Conservation (phyloP, 106 monocot genomes). For the Xerophyta viscosa region DNA sequence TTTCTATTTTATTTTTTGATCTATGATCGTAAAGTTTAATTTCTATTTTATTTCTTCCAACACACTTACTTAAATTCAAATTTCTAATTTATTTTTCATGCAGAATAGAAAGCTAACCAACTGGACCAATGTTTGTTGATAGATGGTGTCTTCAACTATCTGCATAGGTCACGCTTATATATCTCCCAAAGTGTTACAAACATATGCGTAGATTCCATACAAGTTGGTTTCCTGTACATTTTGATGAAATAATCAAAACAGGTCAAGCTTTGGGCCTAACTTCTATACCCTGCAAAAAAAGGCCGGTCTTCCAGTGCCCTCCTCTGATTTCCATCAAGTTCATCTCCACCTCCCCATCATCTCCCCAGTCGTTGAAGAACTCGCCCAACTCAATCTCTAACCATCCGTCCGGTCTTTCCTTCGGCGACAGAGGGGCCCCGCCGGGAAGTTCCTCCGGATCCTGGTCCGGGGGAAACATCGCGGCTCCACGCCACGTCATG, state of each 20-base stretch:
- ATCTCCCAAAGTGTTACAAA: too few species aligned
- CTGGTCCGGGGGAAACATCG: not conserved
- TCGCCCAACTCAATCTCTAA: constrained; percentile 38
- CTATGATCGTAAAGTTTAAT: too few species aligned
- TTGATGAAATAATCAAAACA: not conserved
- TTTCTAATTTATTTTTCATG: too few species aligned
- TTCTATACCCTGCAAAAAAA: constrained; percentile 36
- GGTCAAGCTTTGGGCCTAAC: constrained; percentile 15
- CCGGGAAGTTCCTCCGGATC: not conserved
- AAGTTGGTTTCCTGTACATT: not conserved
- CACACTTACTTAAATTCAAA: too few species aligned
- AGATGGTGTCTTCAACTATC: too few species aligned
- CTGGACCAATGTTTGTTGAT: too few species aligned
- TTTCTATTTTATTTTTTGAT: too few species aligned
- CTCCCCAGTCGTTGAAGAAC: constrained; percentile 22
- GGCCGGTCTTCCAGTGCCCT: constrained; percentile 28
- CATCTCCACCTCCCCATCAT: constrained; percentile 26
- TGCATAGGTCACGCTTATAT: too few species aligned
- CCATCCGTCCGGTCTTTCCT: constrained; percentile 20
- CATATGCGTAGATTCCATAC: too few species aligned
- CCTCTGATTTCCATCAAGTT: constrained; percentile 16
- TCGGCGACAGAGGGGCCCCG: not conserved
- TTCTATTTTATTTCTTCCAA: too few species aligned
- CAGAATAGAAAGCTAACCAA: too few species aligned
- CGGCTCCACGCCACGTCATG: not conserved